A percentile compares a stretch with the other conserved stretches of the same genome.
phyloP scores from a whole-genome alignment of 2,329 filamentous ascomycete genomes.

The Ophiostoma pallidulum region DNA sequence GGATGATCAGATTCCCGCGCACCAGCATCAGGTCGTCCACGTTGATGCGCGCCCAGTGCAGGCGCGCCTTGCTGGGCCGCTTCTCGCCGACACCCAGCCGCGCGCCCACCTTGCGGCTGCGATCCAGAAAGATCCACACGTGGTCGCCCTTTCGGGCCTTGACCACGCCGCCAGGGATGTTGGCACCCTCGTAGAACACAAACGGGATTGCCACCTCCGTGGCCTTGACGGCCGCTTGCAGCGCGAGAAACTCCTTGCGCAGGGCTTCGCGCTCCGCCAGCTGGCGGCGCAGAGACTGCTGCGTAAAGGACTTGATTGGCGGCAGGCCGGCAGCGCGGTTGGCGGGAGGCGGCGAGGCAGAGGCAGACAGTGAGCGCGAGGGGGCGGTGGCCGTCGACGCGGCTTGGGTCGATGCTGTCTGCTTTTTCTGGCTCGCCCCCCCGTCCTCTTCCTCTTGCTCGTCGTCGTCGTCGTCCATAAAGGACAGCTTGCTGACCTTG shows the following conservation, averaged over 20 bases:
- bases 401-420: no score
- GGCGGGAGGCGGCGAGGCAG: conserved; percentile 40
- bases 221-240: conserved; percentile 79
- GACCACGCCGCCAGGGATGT: conserved; percentile 74
- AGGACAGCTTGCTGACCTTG: conserved; percentile 46
- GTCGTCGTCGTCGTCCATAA: conserved; percentile 34
- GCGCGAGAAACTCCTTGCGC: conserved; percentile 67
- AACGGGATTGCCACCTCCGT: conserved; percentile 89
- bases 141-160: conserved; percentile 88
- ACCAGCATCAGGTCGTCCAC: conserved; percentile 96
- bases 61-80: conserved; percentile 54
- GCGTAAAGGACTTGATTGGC: conserved; percentile 52
- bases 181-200: conserved; percentile 92
- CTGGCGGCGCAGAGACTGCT: conserved; percentile 58
- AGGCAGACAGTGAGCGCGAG: no score
- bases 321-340: conserved; percentile 54
- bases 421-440: no score
- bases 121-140: conserved; percentile 87
- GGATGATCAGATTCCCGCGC: conserved; percentile 80
- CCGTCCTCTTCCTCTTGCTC: conserved; percentile 1
- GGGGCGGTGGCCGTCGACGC: no score
- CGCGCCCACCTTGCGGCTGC: conserved; percentile 81
- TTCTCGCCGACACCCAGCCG: conserved; percentile 64
- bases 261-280: conserved; percentile 63
- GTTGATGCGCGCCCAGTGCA: conserved; percentile 85